These are phyloP conservation scores for Sarocladiaceae sp. DNA, from an alignment of 2,329 filamentous ascomycete genomes.

Conservation along the genomic window DNA sequence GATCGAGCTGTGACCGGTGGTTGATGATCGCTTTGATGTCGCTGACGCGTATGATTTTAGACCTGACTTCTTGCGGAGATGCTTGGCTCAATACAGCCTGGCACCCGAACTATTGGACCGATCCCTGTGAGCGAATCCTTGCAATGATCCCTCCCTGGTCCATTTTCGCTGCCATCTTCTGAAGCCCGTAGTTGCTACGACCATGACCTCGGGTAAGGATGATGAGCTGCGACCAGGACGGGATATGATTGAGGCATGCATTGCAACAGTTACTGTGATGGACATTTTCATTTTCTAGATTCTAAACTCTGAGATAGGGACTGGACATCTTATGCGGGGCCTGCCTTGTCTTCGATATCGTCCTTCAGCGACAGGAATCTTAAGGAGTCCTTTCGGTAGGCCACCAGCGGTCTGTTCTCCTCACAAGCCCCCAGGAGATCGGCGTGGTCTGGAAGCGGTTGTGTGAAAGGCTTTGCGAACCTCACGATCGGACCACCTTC, in stretches of 20 bases:
- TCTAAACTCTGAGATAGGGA: neutral
- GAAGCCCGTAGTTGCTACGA: too few relatives aligned
- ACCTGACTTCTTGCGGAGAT: too few relatives aligned
- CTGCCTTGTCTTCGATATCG: slow-evolving; percentile 1
- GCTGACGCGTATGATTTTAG: too few relatives aligned
- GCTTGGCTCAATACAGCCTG: neutral
- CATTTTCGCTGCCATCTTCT: too few relatives aligned
- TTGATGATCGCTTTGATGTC: too few relatives aligned
- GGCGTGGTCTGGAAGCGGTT: slow-evolving; percentile 23
- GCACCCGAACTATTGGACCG: neutral
- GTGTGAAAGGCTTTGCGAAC: slow-evolving; percentile 27
- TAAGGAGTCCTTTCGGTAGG: slow-evolving; percentile 29
- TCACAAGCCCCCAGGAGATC: slow-evolving; percentile 30
- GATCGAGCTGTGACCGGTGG: too few relatives aligned
- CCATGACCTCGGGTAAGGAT: slow-evolving; percentile 1
- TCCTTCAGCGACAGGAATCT: slow-evolving; percentile 20
- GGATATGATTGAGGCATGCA: too few relatives aligned
- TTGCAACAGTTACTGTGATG: too few relatives aligned
- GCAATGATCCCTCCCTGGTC: slow-evolving; percentile 4
- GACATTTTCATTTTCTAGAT: too few relatives aligned
- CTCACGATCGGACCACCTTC: slow-evolving; percentile 40
- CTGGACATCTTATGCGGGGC: neutral
- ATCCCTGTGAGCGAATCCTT: neutral
- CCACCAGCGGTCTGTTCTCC: slow-evolving; percentile 30
- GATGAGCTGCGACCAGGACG: too few relatives aligned